Evolutionary conservation across 176 grass and related monocot genomes (phyloP).

Genomic region (Secale cereale): DNA sequence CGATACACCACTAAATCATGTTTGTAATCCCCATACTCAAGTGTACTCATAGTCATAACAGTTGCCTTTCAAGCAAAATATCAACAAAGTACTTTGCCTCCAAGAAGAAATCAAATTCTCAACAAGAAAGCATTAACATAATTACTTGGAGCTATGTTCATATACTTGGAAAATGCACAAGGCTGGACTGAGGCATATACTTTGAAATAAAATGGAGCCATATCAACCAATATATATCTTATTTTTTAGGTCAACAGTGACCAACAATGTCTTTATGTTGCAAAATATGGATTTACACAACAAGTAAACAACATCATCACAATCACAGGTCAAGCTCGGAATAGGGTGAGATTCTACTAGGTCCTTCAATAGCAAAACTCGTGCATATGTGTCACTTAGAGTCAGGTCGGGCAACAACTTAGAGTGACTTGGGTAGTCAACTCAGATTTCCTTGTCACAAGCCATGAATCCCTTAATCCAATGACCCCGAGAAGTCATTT

Average conservation of each 20-base stretch:
- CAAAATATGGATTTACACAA: neutral
- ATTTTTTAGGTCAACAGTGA: neutral
- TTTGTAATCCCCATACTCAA: neutral
- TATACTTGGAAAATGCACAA: neutral
- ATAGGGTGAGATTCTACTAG: neutral
- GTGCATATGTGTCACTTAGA: too few species aligned
- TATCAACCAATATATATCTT: neutral
- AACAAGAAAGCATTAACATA: neutral
- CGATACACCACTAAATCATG: neutral
- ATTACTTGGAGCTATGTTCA: neutral
- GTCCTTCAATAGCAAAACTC: neutral
- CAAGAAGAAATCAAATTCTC: neutral
- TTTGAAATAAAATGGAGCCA: neutral
- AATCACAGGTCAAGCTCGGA: neutral
- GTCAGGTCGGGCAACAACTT: neutral
- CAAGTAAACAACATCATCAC: neutral
- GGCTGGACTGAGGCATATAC: neutral
- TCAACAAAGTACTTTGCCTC: neutral
- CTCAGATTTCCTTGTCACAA: neutral
- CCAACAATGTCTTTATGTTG: neutral
- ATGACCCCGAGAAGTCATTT: neutral
- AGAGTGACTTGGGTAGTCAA: neutral
- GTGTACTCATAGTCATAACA: neutral
- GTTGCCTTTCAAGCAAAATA: neutral
- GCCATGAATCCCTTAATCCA: neutral